phyloP scores from a whole-genome alignment of 2,329 filamentous ascomycete species.

The Pestalotiopsis sp. region DNA sequence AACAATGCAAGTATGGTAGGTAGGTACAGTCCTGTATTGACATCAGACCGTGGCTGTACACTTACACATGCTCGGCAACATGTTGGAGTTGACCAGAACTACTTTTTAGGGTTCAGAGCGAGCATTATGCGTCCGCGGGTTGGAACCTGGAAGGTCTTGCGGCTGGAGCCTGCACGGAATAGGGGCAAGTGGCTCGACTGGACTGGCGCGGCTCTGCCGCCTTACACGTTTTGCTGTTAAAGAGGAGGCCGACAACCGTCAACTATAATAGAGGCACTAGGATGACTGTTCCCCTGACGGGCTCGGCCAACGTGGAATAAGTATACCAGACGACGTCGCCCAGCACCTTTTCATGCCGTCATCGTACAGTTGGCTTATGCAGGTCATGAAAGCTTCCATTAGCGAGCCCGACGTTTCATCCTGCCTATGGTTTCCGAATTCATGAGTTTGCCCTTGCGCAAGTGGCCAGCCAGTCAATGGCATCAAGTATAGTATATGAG shows the following conservation, averaged over 20 bases:
- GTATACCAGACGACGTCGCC: too few relatives aligned
- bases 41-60: background rate
- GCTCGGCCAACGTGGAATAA: too few relatives aligned
- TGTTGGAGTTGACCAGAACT: background rate
- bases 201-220: background rate
- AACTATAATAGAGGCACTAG: background rate
- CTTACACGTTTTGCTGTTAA: background rate
- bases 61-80: background rate
- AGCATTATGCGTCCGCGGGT: background rate
- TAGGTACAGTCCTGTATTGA: background rate
- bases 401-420: too few relatives aligned
- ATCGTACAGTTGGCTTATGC: too few relatives aligned
- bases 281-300: background rate
- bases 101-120: conserved; percentile 2
- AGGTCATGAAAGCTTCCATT: too few relatives aligned
- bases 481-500: too few relatives aligned
- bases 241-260: background rate
- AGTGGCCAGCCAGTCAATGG: too few relatives aligned
- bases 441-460: too few relatives aligned
- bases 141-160: background rate
- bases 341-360: too few relatives aligned
- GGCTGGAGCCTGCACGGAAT: background rate
- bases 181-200: background rate
- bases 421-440: too few relatives aligned
- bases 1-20: background rate